phyloP scores from a whole-genome alignment of 345 rosid genomes.

The Raphanus sativus region DNA sequence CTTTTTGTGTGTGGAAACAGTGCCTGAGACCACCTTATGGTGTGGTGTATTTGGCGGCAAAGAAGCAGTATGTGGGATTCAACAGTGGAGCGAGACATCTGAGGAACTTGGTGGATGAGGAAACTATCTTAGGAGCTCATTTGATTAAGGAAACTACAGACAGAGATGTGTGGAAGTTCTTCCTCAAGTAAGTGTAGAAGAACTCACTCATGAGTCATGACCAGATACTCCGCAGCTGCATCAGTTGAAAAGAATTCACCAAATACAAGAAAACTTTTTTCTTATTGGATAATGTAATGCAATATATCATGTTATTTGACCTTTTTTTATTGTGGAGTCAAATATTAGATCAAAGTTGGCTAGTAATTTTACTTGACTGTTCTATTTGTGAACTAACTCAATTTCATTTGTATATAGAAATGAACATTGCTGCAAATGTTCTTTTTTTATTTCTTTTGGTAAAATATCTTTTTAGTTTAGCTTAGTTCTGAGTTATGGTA shows the following conservation, averaged over 20 bases:
- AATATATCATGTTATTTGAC: constrained; percentile 13
- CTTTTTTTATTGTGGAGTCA: not conserved
- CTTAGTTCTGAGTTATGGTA: not conserved
- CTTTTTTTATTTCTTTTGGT: not conserved
- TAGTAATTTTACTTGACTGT: not conserved
- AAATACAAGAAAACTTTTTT: constrained; percentile 6
- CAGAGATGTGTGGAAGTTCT: constrained; percentile 95
- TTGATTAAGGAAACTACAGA: constrained; percentile 80
- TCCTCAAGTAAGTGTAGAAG: constrained; percentile 54
- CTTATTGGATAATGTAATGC: constrained; percentile 11
- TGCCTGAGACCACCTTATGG: constrained; percentile 95
- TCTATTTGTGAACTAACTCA: not conserved
- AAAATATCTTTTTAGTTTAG: not conserved
- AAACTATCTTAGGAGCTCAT: constrained; percentile 78
- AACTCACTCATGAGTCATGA: constrained; percentile 7
- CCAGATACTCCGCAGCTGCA: constrained; percentile 9
- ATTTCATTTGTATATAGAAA: constrained; percentile 9
- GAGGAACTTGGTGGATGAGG: constrained; percentile 84
- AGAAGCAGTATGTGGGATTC: constrained; percentile 83
- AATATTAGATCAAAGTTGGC: not conserved
- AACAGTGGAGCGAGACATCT: constrained; percentile 67
- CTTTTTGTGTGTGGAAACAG: constrained; percentile 39
- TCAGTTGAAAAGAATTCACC: constrained; percentile 14
- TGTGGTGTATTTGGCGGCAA: constrained; percentile 78
- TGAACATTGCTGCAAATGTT: not conserved